Evolutionary conservation across 805 yeast species (phyloP), one percentile per base, ranked within the genome.

Genomic region (Candida pini): DNA sequence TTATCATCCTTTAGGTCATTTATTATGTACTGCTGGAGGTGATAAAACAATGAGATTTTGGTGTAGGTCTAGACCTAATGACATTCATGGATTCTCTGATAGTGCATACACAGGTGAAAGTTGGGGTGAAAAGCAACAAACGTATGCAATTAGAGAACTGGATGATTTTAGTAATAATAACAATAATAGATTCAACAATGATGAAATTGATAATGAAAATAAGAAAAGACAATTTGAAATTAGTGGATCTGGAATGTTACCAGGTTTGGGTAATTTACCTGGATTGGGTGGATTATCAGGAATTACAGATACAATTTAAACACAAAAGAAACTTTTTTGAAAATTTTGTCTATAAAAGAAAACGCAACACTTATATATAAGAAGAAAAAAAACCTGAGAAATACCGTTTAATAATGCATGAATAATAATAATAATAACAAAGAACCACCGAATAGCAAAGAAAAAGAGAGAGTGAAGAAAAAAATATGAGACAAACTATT

Each of bases 1-100:
- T 40, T 92, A 88, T 54, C 97, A 89, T 59, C 97, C 97, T 2
- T 65, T 84, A 48, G 99, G 99, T 4, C 97, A 92, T 60, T 64
- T 90, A 33, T 64, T 92, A 23, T 79, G 94, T 36, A 78, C 96
- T 6, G 97, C 96, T 0, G 90, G 97, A 14, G 87, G 92, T 38
- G 99, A 92, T 58, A 76, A 92, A 53, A 78, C 94, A 5, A 85
- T 95, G 17, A 64, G 97, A 36, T 85, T 94, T 60, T 92, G 99
- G 99, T 78, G 89, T 20, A 69, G 99, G 33, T 82, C 95, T 2
- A 70, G 95, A 53, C 96, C 97, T 2, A 81, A 80, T 47, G 98
- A 92, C 62, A 82, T 86, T 1, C 74, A 73, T 52, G 83, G 85
- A 3, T 87, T 76, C 63, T 76, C 78, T 44, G 96, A 86, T 56